Evolutionary conservation across 352 stramenopile genomes (phyloP).

Genomic region (Pythium sp.): DNA sequence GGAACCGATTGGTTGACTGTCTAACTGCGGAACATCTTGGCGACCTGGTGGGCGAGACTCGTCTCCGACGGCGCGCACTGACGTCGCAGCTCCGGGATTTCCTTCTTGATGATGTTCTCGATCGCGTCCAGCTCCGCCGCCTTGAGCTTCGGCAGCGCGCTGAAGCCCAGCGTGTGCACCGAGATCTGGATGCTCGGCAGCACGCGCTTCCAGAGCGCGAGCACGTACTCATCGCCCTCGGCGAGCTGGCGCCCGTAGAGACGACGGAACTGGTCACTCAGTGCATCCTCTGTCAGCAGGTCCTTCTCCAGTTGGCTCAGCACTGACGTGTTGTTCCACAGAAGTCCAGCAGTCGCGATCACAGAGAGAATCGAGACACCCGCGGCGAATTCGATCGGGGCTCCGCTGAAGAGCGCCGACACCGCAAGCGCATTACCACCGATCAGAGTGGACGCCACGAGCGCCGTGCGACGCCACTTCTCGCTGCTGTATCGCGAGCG

Average conservation of each 20-base stretch:
- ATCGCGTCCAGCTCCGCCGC: conserved; percentile 77
- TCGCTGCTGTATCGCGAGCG: conserved; percentile 72
- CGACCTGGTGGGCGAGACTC: conserved; percentile 83
- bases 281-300: conserved; percentile 80
- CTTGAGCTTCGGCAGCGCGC: conserved; percentile 86
- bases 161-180: conserved; percentile 83
- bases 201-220: conserved; percentile 92
- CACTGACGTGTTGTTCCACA: conserved; percentile 89
- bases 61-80: conserved; percentile 78
- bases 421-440: conserved; percentile 74
- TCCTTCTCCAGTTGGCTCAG: conserved; percentile 86
- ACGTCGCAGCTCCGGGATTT: conserved; percentile 88
- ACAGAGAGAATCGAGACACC: conserved; percentile 77
- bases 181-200: conserved; percentile 79
- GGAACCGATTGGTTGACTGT: conserved; percentile 1
- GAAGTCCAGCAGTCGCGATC: conserved; percentile 77
- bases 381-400: conserved; percentile 81
- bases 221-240: conserved; percentile 97
- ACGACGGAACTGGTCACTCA: conserved; percentile 91
- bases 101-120: conserved; percentile 85
- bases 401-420: conserved; percentile 71
- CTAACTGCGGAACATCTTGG: conserved; percentile 77
- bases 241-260: conserved; percentile 94
- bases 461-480: conserved; percentile 74
- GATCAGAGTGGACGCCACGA: conserved; percentile 59